Conservation (phyloP, 169 alveolate genomes). For the Eimeria necatrix region DNA sequence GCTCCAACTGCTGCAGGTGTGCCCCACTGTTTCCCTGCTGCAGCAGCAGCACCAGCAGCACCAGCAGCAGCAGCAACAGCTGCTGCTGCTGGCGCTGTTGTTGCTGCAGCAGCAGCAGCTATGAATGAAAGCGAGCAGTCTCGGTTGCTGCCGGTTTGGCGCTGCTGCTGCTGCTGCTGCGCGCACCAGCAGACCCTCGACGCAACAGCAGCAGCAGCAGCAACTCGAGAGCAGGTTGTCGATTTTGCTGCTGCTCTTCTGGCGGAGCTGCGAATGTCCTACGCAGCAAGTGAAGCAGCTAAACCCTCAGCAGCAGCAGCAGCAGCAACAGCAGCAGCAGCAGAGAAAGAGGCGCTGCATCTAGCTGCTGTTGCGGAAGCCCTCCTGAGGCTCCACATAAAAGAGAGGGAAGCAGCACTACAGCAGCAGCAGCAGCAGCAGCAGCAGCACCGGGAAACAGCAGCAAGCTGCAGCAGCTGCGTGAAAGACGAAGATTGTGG, state of each 20-base stretch:
- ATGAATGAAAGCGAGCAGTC: background rate
- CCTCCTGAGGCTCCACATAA: background rate
- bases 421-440: slow-evolving; percentile 34
- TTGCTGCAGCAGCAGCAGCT: too few relatives aligned
- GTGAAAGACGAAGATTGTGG: background rate
- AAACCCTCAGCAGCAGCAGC: background rate
- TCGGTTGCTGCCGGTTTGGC: slow-evolving; percentile 6
- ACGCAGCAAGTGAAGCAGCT: background rate
- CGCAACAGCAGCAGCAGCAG: background rate
- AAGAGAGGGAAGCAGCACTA: background rate
- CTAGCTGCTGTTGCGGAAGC: slow-evolving; percentile 20
- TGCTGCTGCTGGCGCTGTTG: too few relatives aligned
- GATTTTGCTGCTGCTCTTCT: slow-evolving; percentile 52
- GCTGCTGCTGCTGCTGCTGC: slow-evolving; percentile 58
- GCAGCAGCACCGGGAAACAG: background rate
- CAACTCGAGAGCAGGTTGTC: background rate
- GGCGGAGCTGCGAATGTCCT: slow-evolving; percentile 13
- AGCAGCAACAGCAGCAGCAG: background rate
- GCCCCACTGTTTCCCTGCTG: too few relatives aligned
- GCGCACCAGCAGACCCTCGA: background rate
- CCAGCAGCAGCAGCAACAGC: too few relatives aligned
- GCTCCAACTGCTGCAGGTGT: too few relatives aligned
- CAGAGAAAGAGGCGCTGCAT: slow-evolving; percentile 13
- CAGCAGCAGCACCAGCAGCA: too few relatives aligned
- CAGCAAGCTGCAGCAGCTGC: slow-evolving; percentile 24